A percentile compares a stretch with the other conserved stretches of the same genome.
Evolutionary conservation across 805 yeast genomes (phyloP).

Genomic region (Pichia occidentalis): DNA sequence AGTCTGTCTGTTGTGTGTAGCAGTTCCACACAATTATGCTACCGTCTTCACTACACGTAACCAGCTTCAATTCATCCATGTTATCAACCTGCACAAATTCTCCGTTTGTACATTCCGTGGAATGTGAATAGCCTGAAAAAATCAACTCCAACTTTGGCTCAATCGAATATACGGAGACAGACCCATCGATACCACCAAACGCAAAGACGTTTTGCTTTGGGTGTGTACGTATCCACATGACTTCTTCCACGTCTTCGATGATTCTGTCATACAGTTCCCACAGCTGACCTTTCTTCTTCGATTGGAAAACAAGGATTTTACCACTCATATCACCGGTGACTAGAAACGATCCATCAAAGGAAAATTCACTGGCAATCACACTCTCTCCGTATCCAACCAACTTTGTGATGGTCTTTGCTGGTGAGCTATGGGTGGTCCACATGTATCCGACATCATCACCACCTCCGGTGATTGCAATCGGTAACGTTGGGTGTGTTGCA

Average conservation of each 20-base stretch:
- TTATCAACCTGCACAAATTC: conserved; percentile 57
- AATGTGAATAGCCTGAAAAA: conserved; percentile 77
- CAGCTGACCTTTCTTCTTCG: conserved; percentile 70
- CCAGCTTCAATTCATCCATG: conserved; percentile 53
- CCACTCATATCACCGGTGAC: conserved; percentile 97
- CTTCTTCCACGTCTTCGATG: conserved; percentile 84
- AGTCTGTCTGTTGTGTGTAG: conserved; percentile 63
- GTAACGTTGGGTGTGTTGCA: conserved; percentile 78
- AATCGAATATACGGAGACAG: conserved; percentile 87
- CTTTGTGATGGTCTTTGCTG: conserved; percentile 73
- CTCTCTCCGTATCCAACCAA: conserved; percentile 82
- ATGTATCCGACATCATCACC: conserved; percentile 85
- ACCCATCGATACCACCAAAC: conserved; percentile 87
- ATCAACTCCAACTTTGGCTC: conserved; percentile 59
- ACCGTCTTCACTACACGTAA: conserved; percentile 82
- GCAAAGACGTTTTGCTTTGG: conserved; percentile 76
- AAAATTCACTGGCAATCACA: conserved; percentile 77
- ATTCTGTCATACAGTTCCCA: conserved; percentile 47
- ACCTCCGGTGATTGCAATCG: conserved; percentile 88
- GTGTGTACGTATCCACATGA: conserved; percentile 76
- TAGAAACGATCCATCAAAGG: conserved; percentile 71
- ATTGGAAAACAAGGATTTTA: conserved; percentile 62
- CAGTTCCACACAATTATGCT: conserved; percentile 86
- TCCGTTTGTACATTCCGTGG: conserved; percentile 75
- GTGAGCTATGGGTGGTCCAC: conserved; percentile 88